phyloP scores from a whole-genome alignment of 352 stramenopile species.

The Blastocystis sp. region DNA sequence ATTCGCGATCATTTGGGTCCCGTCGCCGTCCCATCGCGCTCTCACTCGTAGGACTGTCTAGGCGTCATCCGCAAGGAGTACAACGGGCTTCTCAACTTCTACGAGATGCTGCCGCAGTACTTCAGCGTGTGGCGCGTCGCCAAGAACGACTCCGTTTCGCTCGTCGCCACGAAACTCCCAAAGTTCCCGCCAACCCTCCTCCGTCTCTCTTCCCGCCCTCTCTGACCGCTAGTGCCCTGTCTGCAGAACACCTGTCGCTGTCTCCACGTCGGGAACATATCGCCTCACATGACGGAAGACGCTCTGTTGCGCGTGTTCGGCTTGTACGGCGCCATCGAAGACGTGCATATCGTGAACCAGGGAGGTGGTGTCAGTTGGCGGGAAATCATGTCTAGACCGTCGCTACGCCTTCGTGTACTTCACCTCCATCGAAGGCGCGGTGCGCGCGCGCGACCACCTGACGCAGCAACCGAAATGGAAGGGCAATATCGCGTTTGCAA shows the following conservation, averaged over 20 bases:
- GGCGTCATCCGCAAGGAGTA: neutral
- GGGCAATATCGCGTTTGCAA: constrained; percentile 40
- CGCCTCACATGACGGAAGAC: neutral
- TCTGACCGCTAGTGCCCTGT: neutral
- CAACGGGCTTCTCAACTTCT: constrained; percentile 12
- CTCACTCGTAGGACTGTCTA: neutral
- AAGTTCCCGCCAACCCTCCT: neutral
- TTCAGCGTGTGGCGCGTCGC: constrained; percentile 5
- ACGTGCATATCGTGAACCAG: constrained; percentile 8
- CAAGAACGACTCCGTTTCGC: constrained; percentile 6
- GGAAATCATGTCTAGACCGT: neutral
- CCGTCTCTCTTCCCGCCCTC: neutral
- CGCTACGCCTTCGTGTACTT: constrained; percentile 47
- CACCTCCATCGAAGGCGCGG: neutral
- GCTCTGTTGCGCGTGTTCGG: neutral
- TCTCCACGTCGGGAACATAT: constrained; percentile 38
- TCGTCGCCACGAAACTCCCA: constrained; percentile 5
- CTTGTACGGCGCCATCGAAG: neutral
- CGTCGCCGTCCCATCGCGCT: neutral
- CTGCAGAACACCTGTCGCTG: constrained; percentile 11
- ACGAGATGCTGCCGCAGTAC: neutral
- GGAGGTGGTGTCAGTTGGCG: neutral
- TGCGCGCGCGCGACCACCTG: neutral
- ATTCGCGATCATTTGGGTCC: constrained; percentile 22
- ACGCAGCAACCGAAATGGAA: constrained; percentile 31